Base-by-base conservation (phyloP, 331 rosid genomes). In the Erythrophleum ivorense region DNA sequence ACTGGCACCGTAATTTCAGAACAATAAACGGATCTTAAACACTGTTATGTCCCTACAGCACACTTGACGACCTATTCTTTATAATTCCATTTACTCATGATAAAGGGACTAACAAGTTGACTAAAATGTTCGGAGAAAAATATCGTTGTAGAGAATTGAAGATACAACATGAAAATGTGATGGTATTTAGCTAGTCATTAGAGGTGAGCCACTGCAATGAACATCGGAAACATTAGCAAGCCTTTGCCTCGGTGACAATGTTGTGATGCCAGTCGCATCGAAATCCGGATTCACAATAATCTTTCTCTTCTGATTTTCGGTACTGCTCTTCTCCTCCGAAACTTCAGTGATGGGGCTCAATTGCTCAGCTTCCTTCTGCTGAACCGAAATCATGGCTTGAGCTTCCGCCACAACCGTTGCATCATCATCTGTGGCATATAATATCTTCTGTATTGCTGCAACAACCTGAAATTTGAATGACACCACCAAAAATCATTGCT, bases 191-290 rank as follows among this genome's bases (percentile, higher is more conserved):
- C 85, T 88, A 63, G 94, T 34, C 97, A 88, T 86, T 24, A 96
- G 98, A 68, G 94, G 92, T 87, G 99, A 92, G 90, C 88, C 97
- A 75, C 91, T 91, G 78, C 97, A 88, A 70, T 88, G 95, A 88
- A 96, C 97, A 88, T 93, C 97, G 0, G 97, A 85, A 87, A 87
- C 84, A 82, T 91, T 94, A 45, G 98, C 91, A 75, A 91, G 83
- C 85, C 98, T 89, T 78, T 90, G 97, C 88, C 96, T 91, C 0
- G 98, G 98, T 45, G 97, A 93, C 86, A 91, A 86, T 54, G 75
- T 69, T 18, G 88, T 19, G 24, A 80, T 60, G 78, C 91, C 91
- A 67, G 90, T 92, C 29, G 89, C 94, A 63, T 93, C 97, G 40
- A 90, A 85, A 3, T 96, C 99, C 15, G 86, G 68, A 86, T 96